Conservation (phyloP, 768 basidiomycete genomes). For the Chalciporus piperatus region DNA sequence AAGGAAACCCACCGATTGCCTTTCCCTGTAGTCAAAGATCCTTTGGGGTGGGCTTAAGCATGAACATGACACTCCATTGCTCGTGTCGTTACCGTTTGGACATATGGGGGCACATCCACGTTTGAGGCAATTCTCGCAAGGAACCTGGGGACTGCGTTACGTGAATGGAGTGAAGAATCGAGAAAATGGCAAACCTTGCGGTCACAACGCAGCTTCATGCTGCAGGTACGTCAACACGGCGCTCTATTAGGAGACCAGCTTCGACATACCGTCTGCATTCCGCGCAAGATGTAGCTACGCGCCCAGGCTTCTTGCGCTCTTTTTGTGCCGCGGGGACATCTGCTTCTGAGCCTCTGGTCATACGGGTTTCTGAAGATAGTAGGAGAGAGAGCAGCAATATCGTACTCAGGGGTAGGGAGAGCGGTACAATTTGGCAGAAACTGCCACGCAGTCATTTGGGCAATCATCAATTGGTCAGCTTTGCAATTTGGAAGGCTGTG, state of each 20-base stretch:
- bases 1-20: conserved; percentile 46
- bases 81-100: conserved; percentile 56
- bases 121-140: conserved; percentile 75
- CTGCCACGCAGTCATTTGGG: too few relatives aligned
- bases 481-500: too few relatives aligned
- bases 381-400: background rate
- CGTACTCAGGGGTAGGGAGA: too few relatives aligned
- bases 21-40: conserved; percentile 55
- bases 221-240: conserved; percentile 7
- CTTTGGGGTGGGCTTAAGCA: conserved; percentile 28
- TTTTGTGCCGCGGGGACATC: conserved; percentile 21
- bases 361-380: background rate
- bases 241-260: background rate
- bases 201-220: conserved; percentile 67
- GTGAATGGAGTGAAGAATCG: background rate
- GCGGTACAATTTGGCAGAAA: too few relatives aligned
- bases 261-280: conserved; percentile 37
- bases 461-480: too few relatives aligned
- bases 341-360: conserved; percentile 7
- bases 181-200: conserved; percentile 43
- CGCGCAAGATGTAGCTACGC: conserved; percentile 43
- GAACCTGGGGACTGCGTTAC: conserved; percentile 47
- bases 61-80: conserved; percentile 4
- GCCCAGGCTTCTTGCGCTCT: conserved; percentile 46
- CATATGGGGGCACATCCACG: conserved; percentile 75